phyloP scores from a whole-genome alignment of 163 green algal genomes.

The Prototheca wickerhamii region DNA sequence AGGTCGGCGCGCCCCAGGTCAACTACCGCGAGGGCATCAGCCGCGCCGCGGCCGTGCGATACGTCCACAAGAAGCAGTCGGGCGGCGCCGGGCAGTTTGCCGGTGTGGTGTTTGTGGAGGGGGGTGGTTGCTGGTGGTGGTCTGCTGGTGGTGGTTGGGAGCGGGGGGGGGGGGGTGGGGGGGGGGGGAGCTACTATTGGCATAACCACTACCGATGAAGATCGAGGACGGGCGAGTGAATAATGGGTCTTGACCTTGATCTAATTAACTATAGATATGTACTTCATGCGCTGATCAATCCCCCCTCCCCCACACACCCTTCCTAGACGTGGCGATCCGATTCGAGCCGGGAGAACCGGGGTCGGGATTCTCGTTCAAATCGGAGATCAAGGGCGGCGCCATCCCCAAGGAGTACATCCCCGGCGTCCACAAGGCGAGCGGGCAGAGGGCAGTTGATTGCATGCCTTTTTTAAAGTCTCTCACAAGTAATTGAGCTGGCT shows the following conservation, averaged over 20 bases:
- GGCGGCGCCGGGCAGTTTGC: slow-evolving; percentile 95
- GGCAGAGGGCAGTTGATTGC: slow-evolving; percentile 7
- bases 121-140: background rate
- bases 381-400: slow-evolving; percentile 92
- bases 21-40: slow-evolving; percentile 92
- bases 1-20: slow-evolving; percentile 75
- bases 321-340: slow-evolving; percentile 76
- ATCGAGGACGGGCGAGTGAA: no score
- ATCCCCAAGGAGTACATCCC: slow-evolving; percentile 99
- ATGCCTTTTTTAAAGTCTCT: background rate
- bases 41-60: slow-evolving; percentile 61
- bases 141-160: background rate
- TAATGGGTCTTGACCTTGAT: no score
- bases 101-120: slow-evolving; percentile 24
- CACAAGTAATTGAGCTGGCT: background rate
- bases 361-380: slow-evolving; percentile 87
- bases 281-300: no score
- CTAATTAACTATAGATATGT: background rate
- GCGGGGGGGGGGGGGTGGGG: background rate
- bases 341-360: slow-evolving; percentile 96
- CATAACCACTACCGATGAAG: no score
- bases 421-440: slow-evolving; percentile 69
- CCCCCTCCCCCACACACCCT: no score
- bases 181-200: no score
- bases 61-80: slow-evolving; percentile 99